Base-by-base conservation (phyloP, 371 early-diverging fungal genomes). In the Circinella umbellata region DNA sequence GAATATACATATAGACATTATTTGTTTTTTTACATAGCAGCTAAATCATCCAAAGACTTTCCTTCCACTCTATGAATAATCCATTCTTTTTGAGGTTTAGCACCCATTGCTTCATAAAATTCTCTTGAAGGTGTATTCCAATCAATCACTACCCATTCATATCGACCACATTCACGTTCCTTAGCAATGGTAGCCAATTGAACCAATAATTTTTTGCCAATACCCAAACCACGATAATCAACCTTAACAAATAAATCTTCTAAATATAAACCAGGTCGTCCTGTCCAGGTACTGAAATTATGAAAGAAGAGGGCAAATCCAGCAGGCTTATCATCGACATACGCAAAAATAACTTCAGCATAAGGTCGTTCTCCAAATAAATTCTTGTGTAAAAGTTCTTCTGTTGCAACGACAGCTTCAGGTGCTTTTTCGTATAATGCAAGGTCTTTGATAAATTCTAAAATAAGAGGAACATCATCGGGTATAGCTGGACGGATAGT, bases 261-360 rank as follows among this genome's bases (percentile, higher is more conserved):
- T 9, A 95, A 80, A 77, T 94, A 94, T 13, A 95, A 74, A 17
- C 96, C 95, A 3, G 93, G 94, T 36, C 80, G 72, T 3, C 91
- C 92, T 7, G 86, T 68, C 78, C 90, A 94, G 0, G 94, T 91
- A 35, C 91, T 90, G 67, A 91, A 95, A 82, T 94, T 95, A 80
- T 88, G 87, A 73, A 94, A 94, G 73, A 87, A 95, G 53, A 95
- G 81, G 10, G 94, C 93, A 70, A 95, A 84, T 1, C 93, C 96
- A 14, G 88, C 93, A 27, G 90, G 87, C 46, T 79, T 74, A 9
- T 70, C 48, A 8, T 68, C 67, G 8, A 70, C 74, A 5, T 82
- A 86, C 0, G 91, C 91, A 64, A 91, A 76, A 9, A 92, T 73
- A 17, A 90, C 92, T 67, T 93, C 86, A 20, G 92, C 92, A 73